phyloP scores from a whole-genome alignment of 495 filamentous ascomycete genomes.

The Podospora tetraspora region DNA sequence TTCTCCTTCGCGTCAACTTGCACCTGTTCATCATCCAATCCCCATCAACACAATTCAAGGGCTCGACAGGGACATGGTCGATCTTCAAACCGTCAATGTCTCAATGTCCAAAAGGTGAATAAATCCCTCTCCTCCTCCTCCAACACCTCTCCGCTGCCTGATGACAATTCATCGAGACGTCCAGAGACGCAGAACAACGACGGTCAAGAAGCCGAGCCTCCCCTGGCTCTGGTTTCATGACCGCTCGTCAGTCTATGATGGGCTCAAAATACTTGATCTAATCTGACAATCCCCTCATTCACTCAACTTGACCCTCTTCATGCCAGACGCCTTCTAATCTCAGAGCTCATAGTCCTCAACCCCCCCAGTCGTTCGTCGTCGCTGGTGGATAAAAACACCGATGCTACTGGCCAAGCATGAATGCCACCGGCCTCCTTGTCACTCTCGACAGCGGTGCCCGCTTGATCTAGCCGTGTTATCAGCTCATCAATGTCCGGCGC shows the following conservation, averaged over 20 bases:
- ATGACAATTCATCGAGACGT: constrained; percentile 32
- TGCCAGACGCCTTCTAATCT: constrained; percentile 37
- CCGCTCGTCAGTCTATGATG: constrained; percentile 43
- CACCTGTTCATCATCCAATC: neutral
- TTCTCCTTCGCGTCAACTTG: neutral
- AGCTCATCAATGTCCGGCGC: constrained; percentile 55
- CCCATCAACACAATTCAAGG: neutral
- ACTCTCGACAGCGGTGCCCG: constrained; percentile 43
- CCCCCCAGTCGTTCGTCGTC: constrained; percentile 52
- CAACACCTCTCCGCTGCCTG: constrained; percentile 23
- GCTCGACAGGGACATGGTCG: neutral
- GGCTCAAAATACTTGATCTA: constrained; percentile 50
- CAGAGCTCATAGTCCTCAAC: constrained; percentile 49
- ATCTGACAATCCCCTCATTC: constrained; percentile 35
- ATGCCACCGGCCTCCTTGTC: constrained; percentile 56
- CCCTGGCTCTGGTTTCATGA: constrained; percentile 43
- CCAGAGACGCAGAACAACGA: constrained; percentile 37
- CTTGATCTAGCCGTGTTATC: constrained; percentile 42
- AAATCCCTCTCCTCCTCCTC: neutral
- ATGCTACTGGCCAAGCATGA: constrained; percentile 75
- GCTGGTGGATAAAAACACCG: constrained; percentile 57
- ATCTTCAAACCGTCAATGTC: neutral
- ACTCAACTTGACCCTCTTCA: neutral
- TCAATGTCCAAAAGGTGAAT: neutral
- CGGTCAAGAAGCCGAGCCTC: constrained; percentile 40